Conservation (phyloP, 441 rosid species). For the Syzygium syzygioides region DNA sequence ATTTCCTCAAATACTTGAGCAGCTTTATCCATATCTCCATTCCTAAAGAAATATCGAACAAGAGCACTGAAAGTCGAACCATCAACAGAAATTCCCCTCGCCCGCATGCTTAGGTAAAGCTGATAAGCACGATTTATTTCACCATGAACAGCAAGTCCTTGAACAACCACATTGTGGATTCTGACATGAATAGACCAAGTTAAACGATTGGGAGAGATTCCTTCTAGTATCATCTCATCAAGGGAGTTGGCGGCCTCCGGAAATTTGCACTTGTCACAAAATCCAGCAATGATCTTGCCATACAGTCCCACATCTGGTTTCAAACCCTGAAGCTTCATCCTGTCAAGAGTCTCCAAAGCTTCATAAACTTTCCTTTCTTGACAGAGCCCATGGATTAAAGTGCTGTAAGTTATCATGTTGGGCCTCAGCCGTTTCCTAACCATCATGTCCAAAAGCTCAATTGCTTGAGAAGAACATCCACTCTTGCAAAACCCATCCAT, state of each 20-base stretch:
- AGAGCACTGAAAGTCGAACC: slow-evolving; percentile 31
- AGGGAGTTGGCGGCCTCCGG: slow-evolving; percentile 84
- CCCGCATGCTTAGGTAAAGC: slow-evolving; percentile 61
- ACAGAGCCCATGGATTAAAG: slow-evolving; percentile 67
- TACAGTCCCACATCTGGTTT: slow-evolving; percentile 84
- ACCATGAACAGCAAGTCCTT: slow-evolving; percentile 42
- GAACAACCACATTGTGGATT: slow-evolving; percentile 52
- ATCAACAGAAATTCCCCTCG: slow-evolving; percentile 66
- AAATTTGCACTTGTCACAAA: slow-evolving; percentile 49
- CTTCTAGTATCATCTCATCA: slow-evolving; percentile 76
- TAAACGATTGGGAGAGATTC: slow-evolving; percentile 54
- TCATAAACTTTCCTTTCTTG: slow-evolving; percentile 53
- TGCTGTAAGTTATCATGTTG: slow-evolving; percentile 64
- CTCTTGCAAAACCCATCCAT: slow-evolving; percentile 86
- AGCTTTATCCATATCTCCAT: slow-evolving; percentile 54
- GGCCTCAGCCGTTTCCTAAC: slow-evolving; percentile 43
- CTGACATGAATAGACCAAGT: slow-evolving; percentile 78
- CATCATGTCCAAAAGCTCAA: slow-evolving; percentile 62
- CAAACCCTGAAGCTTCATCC: slow-evolving; percentile 88
- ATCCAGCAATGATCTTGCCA: slow-evolving; percentile 59
- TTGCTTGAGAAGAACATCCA: slow-evolving; percentile 48
- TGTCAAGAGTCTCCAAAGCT: slow-evolving; percentile 72
- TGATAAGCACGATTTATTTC: slow-evolving; percentile 48
- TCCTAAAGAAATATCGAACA: slow-evolving; percentile 43
- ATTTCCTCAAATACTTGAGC: slow-evolving; percentile 55